Percentiles rank a stretch among this genome's conserved stretches.
Conservation (phyloP, 2,329 filamentous ascomycete species). For the Phaeosphaeria sp. region DNA sequence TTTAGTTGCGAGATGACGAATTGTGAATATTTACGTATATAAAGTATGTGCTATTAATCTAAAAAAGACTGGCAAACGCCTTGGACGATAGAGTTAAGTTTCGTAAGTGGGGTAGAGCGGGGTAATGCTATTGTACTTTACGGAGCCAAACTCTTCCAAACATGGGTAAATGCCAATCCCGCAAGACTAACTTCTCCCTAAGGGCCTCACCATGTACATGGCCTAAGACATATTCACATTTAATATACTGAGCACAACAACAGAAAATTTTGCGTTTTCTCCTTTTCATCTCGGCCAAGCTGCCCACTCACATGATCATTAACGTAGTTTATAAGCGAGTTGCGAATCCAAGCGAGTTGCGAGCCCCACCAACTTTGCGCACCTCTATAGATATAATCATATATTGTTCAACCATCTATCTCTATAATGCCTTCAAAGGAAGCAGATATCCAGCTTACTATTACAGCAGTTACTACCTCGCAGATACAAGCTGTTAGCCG, state of each 20-base stretch:
- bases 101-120: background rate
- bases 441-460: too few relatives aligned
- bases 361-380: constrained; percentile 3
- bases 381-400: constrained; percentile 1
- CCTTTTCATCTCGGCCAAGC: background rate
- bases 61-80: background rate
- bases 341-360: constrained; percentile 1
- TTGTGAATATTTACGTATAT: background rate
- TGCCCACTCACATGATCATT: background rate
- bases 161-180: background rate
- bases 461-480: too few relatives aligned
- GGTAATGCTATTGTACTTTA: background rate
- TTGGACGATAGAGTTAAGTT: background rate
- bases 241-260: background rate
- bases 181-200: background rate
- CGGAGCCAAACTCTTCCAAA: background rate
- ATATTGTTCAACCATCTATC: too few relatives aligned
- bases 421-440: too few relatives aligned
- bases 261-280: background rate
- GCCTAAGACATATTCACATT: background rate
- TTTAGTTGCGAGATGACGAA: constrained; percentile 8
- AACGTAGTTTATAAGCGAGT: background rate
- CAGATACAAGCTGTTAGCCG: too few relatives aligned
- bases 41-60: too few relatives aligned
- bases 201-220: background rate